phyloP scores from a whole-genome alignment of 208 protist genomes.

The Crithidia sp. region DNA sequence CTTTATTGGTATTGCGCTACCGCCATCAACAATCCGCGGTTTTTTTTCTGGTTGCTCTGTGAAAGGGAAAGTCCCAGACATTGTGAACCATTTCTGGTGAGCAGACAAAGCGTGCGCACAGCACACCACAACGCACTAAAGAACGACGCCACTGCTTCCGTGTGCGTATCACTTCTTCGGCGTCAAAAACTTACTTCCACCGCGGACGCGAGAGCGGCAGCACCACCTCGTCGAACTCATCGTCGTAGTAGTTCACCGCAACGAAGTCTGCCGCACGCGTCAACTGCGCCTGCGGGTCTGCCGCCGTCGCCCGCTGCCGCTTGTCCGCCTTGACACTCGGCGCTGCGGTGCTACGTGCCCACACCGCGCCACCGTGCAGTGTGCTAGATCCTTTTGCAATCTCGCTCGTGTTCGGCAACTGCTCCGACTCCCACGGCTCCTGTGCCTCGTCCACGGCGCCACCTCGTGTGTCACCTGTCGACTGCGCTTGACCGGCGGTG shows the following conservation, averaged over 20 bases:
- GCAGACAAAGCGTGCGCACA: too few species aligned
- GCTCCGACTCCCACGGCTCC: constrained; percentile 5
- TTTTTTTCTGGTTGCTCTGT: too few species aligned
- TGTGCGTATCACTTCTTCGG: too few species aligned
- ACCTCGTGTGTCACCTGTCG: too few species aligned
- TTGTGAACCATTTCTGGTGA: too few species aligned
- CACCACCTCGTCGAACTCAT: constrained; percentile 69
- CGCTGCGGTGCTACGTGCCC: background rate
- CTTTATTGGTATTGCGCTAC: too few species aligned
- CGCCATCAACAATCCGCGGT: too few species aligned
- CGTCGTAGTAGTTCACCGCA: constrained; percentile 58
- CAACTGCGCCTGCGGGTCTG: constrained; percentile 20
- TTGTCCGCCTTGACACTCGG: background rate
- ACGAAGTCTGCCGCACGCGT: constrained; percentile 46
- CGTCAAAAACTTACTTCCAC: background rate
- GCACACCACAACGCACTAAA: too few species aligned
- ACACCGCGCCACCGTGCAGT: constrained; percentile 24
- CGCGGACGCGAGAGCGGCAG: constrained; percentile 25
- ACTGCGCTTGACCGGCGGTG: too few species aligned
- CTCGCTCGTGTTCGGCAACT: background rate
- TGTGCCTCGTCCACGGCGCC: background rate
- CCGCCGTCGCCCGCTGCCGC: background rate
- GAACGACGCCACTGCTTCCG: too few species aligned
- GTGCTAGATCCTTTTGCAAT: background rate
- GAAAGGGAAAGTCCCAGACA: too few species aligned